Conservation (phyloP, 2,329 filamentous ascomycete genomes). For the Aspergillus sp. region DNA sequence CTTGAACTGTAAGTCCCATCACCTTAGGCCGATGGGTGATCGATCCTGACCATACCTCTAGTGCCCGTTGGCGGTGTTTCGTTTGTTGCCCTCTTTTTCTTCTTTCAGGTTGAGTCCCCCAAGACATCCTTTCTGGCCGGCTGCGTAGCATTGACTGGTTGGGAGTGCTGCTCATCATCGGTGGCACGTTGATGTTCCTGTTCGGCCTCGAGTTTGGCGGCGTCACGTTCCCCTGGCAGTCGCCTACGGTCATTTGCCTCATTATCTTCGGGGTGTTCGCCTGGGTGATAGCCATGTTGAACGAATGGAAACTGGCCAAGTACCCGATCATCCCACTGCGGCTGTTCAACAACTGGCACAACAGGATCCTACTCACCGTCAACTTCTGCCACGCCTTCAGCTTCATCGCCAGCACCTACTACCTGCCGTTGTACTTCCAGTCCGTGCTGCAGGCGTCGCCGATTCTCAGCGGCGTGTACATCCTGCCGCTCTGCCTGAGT, state of each 20-base stretch:
- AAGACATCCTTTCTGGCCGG: conserved; percentile 51
- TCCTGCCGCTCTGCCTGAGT: conserved; percentile 61
- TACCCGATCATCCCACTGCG: conserved; percentile 71
- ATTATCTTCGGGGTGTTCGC: conserved; percentile 63
- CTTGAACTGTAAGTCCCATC: conserved; percentile 43
- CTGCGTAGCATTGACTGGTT: conserved; percentile 57
- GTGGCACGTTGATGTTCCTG: conserved; percentile 75
- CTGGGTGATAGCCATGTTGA: conserved; percentile 58
- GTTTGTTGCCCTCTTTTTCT: conserved; percentile 51
- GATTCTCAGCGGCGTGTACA: conserved; percentile 64
- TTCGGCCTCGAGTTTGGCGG: conserved; percentile 81
- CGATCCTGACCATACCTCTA: conserved; percentile 11
- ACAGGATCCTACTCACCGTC: conserved; percentile 56
- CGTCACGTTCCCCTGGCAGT: conserved; percentile 64
- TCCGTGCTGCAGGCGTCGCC: conserved; percentile 60
- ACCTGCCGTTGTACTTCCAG: conserved; percentile 79
- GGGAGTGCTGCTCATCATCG: conserved; percentile 58
- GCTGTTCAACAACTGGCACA: conserved; percentile 60
- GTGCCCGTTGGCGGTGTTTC: conserved; percentile 54
- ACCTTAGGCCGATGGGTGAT: not conserved
- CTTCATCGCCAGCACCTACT: conserved; percentile 72
- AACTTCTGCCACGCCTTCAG: conserved; percentile 67
- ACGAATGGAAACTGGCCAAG: conserved; percentile 64
- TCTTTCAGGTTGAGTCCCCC: conserved; percentile 54
- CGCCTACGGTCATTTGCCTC: conserved; percentile 66